Conservation (phyloP, 768 basidiomycete species). For the Tulasnella sp. region DNA sequence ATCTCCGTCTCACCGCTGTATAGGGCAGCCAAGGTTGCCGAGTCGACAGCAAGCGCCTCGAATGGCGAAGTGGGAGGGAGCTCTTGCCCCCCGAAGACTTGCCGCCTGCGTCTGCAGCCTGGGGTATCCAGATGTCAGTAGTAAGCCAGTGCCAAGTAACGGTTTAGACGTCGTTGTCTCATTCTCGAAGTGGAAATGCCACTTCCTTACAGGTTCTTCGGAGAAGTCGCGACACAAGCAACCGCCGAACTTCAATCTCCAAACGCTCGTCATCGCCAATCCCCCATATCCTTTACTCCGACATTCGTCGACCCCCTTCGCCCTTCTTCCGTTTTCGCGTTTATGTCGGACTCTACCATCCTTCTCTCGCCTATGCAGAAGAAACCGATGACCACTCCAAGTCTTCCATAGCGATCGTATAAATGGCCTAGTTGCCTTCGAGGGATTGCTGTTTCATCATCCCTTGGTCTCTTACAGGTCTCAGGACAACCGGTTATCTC, state of each 20-base stretch:
- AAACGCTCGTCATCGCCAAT: not conserved
- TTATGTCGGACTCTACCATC: not conserved
- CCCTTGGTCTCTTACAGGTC: not conserved
- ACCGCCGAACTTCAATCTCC: not conserved
- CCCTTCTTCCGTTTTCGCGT: not conserved
- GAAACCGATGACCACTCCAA: not conserved
- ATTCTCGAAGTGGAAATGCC: not conserved
- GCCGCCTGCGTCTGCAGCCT: not conserved
- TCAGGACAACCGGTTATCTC: not conserved
- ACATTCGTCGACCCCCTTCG: not conserved
- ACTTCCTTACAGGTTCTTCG: not conserved
- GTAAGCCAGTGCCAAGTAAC: not conserved
- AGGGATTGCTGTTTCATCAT: not conserved
- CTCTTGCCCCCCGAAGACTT: not conserved
- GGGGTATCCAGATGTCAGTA: not conserved
- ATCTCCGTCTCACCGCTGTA: not conserved
- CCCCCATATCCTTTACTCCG: not conserved
- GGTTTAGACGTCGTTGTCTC: not conserved
- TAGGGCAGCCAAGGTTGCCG: not conserved
- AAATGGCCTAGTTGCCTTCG: not conserved
- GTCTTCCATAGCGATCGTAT: not conserved
- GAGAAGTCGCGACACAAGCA: not conserved
- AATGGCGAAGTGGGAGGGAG: not conserved
- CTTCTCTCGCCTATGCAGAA: not conserved
- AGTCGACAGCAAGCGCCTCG: not conserved